Base-by-base conservation (phyloP, 768 basidiomycete species). In the Candolleomyces efflorescens region DNA sequence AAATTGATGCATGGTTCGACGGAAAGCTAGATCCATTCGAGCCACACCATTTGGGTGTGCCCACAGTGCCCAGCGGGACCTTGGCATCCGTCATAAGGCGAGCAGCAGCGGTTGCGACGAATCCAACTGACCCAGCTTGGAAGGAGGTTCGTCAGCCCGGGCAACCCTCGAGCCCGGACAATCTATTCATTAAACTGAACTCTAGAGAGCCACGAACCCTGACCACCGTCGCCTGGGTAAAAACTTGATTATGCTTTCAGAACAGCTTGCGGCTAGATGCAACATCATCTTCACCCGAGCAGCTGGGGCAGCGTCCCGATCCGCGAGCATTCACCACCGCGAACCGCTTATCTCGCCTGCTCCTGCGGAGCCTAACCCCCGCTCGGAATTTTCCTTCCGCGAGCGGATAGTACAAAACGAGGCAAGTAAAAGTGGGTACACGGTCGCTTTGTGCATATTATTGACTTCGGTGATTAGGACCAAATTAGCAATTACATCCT, bases 1-100 rank as follows among this genome's bases (percentile, higher is more conserved):
- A 78, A 51, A 82, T 93, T 71, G 90, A 92, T 74, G 79, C 78
- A 62, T 93, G 90, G 89, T 93, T 93, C 69, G 78, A 78, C 68
- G 89, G 88, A 18, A 81, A 83, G 17, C 68, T 77, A 26, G 83
- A 85, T 22, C 68, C 68, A 47, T 84, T 86, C 66, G 71, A 73
- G 15, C 71, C 78, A 23, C 68, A 67, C 60, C 81, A 84, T 63
- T 64, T 85, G 41, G 82, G 81, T 54, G 69, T 82, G 53, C 72
- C 78, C 45, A 66, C 65, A 20, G 67, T 67, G 18, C 69, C 68
- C 20, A 64, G 68, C 50, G 65, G 64, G 27, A 67, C 73, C 55
- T 61, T 85, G 47, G 60, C 67, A 24, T 68, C 74, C 56, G 75
- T 74, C 58, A 65, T 88, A 44, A 71, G 78, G 64, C 67, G 75